phyloP scores from a whole-genome alignment of 495 filamentous ascomycete species.

The Penicillium odoratum region DNA sequence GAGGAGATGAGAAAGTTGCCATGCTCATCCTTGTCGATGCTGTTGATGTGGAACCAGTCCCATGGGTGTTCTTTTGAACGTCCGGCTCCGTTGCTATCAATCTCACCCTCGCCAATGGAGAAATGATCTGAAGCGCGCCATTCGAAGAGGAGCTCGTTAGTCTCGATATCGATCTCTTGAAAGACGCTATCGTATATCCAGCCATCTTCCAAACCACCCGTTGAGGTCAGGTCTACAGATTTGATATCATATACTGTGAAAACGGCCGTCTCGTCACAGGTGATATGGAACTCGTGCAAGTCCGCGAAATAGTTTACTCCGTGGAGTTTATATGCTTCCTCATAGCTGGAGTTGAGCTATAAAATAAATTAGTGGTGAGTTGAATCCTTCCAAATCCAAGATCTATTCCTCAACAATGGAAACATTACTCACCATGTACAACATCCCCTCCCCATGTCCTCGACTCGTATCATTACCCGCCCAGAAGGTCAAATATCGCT shows the following conservation, averaged over 20 bases:
- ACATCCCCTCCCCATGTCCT: slow-evolving; percentile 48
- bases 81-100: slow-evolving; percentile 24
- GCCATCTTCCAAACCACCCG: slow-evolving; percentile 42
- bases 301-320: slow-evolving; percentile 36
- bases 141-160: slow-evolving; percentile 40
- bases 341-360: slow-evolving; percentile 51
- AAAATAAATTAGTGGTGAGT: background rate
- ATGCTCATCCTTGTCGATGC: slow-evolving; percentile 41
- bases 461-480: slow-evolving; percentile 46
- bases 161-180: slow-evolving; percentile 51
- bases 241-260: slow-evolving; percentile 50
- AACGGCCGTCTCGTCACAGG: slow-evolving; percentile 48
- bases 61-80: slow-evolving; percentile 29
- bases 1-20: slow-evolving; percentile 48
- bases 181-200: slow-evolving; percentile 54
- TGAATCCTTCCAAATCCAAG: background rate
- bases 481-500: slow-evolving; percentile 53
- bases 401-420: background rate
- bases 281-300: slow-evolving; percentile 51
- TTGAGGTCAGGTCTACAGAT: slow-evolving; percentile 38
- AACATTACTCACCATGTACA: slow-evolving; percentile 46
- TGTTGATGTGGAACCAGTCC: slow-evolving; percentile 52
- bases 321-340: slow-evolving; percentile 41
- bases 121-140: slow-evolving; percentile 45
- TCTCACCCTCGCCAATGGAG: slow-evolving; percentile 27